These are phyloP conservation scores for Tricholoma hemisulphureum DNA, from an alignment of 768 basidiomycete genomes.

Conservation along the genomic window DNA sequence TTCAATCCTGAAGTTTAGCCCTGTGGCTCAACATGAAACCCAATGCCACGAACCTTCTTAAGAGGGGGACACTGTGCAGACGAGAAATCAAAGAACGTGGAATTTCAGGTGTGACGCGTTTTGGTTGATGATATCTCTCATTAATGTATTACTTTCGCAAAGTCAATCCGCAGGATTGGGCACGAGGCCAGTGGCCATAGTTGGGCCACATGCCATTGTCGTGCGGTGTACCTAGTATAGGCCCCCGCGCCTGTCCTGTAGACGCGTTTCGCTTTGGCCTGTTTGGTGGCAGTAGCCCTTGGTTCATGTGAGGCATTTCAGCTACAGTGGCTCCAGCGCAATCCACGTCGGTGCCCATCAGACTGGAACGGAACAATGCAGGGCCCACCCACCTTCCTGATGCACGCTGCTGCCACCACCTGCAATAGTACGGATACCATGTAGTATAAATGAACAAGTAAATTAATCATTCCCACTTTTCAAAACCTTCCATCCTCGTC, in stretches of 20 bases:
- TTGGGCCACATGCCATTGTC: slow-evolving; percentile 14
- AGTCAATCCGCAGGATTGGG: neutral
- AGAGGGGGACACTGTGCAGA: slow-evolving; percentile 15
- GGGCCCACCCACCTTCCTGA: neutral
- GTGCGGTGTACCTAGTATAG: neutral
- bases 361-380: slow-evolving; percentile 12
- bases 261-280: neutral
- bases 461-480: slow-evolving; percentile 3
- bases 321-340: neutral
- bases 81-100: neutral
- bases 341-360: slow-evolving; percentile 2
- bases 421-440: slow-evolving; percentile 12
- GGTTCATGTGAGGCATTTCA: neutral
- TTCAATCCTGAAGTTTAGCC: slow-evolving; percentile 5
- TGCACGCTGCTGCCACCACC: slow-evolving; percentile 7
- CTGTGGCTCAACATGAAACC: neutral
- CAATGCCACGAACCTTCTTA: slow-evolving; percentile 21
- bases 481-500: neutral
- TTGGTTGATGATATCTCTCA: neutral
- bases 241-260: no score
- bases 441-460: neutral
- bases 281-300: neutral
- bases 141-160: neutral
- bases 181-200: slow-evolving; percentile 10
- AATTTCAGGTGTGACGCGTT: neutral